Evolutionary conservation across 306 rosid genomes (phyloP).

Genomic region (Casuarina equisetifolia): DNA sequence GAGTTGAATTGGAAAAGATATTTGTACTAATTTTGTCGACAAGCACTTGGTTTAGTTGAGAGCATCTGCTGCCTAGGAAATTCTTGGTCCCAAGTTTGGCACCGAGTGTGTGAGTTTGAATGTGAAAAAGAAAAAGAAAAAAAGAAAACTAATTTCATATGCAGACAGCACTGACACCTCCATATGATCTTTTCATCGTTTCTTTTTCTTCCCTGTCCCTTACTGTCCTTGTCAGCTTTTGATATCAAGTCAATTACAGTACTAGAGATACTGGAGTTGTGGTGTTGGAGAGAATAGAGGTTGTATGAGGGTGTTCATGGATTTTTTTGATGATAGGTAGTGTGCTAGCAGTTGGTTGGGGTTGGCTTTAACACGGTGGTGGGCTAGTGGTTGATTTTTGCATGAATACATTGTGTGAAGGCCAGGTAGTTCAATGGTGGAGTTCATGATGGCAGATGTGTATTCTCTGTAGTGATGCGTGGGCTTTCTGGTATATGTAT

Average conservation of each 20-base stretch:
- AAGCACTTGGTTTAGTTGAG: too few species aligned
- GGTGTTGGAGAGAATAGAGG: not conserved
- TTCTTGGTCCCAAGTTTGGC: too few species aligned
- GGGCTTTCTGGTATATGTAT: not conserved
- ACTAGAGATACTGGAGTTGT: not conserved
- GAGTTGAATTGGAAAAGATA: not conserved
- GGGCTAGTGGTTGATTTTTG: not conserved
- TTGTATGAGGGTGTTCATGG: not conserved
- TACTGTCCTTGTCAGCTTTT: not conserved
- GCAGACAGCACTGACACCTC: not conserved
- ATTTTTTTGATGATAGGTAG: not conserved
- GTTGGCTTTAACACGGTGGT: not conserved
- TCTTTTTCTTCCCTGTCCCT: not conserved
- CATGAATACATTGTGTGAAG: not conserved
- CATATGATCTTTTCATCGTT: not conserved
- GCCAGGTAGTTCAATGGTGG: not conserved
- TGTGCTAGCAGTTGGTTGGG: not conserved
- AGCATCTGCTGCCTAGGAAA: too few species aligned
- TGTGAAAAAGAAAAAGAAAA: too few species aligned
- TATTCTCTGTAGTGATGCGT: not conserved
- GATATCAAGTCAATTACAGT: not conserved
- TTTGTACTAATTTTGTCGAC: not conserved
- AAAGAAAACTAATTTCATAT: not conserved
- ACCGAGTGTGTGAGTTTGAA: too few species aligned
- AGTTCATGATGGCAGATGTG: not conserved